These are phyloP conservation scores for Ascobolus immersus DNA, from an alignment of 495 filamentous ascomycete genomes.

Conservation along the genomic window DNA sequence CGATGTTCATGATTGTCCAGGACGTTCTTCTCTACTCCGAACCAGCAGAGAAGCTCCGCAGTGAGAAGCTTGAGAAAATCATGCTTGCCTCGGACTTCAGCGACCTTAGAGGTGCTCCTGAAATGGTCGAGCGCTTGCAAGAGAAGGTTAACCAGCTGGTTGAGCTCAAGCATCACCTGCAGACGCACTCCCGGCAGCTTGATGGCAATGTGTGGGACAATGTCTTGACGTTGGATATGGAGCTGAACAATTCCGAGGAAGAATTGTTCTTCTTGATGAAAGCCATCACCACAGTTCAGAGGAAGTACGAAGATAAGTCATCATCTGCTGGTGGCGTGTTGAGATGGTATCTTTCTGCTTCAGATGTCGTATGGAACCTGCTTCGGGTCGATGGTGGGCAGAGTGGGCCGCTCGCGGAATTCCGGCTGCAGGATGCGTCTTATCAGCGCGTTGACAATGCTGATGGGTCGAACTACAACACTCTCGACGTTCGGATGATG, in stretches of 20 bases:
- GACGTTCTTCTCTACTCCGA: conserved; percentile 88
- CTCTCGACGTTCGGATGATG: conserved; percentile 59
- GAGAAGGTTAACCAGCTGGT: conserved; percentile 78
- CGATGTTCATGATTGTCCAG: conserved; percentile 87
- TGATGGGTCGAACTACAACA: conserved; percentile 86
- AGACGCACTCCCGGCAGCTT: conserved; percentile 65
- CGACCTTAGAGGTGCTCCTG: conserved; percentile 74
- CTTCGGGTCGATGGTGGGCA: conserved; percentile 64
- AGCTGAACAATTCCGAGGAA: conserved; percentile 73
- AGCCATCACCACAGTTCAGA: conserved; percentile 84
- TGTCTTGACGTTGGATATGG: conserved; percentile 57
- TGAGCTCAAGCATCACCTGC: conserved; percentile 90
- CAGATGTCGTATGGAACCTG: conserved; percentile 91
- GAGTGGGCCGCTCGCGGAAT: conserved; percentile 71
- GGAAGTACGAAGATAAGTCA: conserved; percentile 48
- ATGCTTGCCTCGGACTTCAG: conserved; percentile 99
- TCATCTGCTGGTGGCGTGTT: conserved; percentile 50
- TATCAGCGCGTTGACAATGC: conserved; percentile 90
- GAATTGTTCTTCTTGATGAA: conserved; percentile 99
- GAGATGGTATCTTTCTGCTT: conserved; percentile 68
- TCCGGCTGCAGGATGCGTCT: conserved; percentile 65
- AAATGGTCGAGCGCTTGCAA: conserved; percentile 78
- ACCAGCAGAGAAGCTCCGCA: conserved; percentile 81
- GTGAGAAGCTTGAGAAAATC: conserved; percentile 83
- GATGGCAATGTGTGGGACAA: conserved; percentile 84